These are phyloP conservation scores for Phlyctochytrium arcticum DNA, from an alignment of 192 early-diverging fungal genomes.

Conservation along the genomic window DNA sequence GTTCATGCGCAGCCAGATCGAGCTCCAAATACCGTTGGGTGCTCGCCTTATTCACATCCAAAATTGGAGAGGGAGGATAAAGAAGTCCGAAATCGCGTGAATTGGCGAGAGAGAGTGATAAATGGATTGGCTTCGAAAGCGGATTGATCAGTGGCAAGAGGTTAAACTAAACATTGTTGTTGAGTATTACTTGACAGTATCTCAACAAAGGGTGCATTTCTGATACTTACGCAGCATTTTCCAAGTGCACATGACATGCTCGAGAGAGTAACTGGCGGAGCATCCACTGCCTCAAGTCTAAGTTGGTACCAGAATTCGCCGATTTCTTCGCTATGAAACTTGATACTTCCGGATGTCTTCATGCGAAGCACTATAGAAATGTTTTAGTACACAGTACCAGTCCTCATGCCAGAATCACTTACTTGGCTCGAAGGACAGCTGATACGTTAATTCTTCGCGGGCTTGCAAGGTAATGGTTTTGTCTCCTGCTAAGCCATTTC, in stretches of 20 bases:
- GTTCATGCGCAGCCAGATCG: conserved; percentile 28
- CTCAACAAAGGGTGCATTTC: no score
- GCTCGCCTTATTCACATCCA: background rate
- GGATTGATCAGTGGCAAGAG: conserved; percentile 23
- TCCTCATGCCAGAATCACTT: conserved; percentile 5
- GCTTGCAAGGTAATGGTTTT: conserved; percentile 18
- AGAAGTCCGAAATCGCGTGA: conserved; percentile 36
- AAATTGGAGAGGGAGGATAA: conserved; percentile 5
- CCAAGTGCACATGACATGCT: conserved; percentile 42
- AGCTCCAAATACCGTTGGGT: background rate
- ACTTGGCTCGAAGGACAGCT: conserved; percentile 40
- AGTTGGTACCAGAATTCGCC: conserved; percentile 56
- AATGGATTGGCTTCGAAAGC: conserved; percentile 9
- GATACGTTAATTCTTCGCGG: conserved; percentile 30
- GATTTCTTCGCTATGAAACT: conserved; percentile 35
- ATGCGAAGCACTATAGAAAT: conserved; percentile 23
- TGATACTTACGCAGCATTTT: conserved; percentile 36
- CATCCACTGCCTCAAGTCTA: conserved; percentile 32
- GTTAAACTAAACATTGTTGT: conserved; percentile 23
- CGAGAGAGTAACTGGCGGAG: conserved; percentile 30
- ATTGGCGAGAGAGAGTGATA: conserved; percentile 28
- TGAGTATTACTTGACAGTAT: no score
- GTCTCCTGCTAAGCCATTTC: conserved; percentile 30
- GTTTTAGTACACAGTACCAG: background rate
- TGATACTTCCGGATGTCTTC: conserved; percentile 27